Base-by-base conservation (phyloP, 345 rosid species). In the Microthlaspi erraticum region DNA sequence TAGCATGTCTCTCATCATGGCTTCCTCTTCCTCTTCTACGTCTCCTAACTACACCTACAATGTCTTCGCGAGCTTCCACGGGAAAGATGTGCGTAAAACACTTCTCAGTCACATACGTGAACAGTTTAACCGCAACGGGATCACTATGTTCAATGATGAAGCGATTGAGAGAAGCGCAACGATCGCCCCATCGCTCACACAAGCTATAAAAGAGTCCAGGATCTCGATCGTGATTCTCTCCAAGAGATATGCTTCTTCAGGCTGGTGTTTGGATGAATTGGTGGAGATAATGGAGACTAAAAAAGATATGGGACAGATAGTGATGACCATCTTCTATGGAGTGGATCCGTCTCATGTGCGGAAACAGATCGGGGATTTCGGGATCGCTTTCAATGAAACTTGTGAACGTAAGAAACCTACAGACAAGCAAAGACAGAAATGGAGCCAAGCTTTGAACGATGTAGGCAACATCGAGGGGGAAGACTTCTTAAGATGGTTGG, bases 201-300 rank as follows among this genome's bases (percentile, higher is more conserved):
- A 16, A 32, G 60, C 23, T 0, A 55, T 55, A 2, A 16, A 7
- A 33, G 42, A 33, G 34, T 55, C 60, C 0, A 55, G 60, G 26
- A 55, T 55, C 42, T 34, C 42, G 26, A 55, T 55, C 1, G 60
- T 65, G 18, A 16, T 65, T 1, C 65, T 55, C 60, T 55, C 60
- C 5, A 33, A 55, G 42, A 33, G 17, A 1, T 64, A 64, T 49
- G 69, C 69, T 10, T 64, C 34, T 0, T 64, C 69, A 12, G 34
- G 69, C 33, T 64, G 63, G 60, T 55, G 60, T 55, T 55, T 55
- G 37, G 37, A 54, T 45, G 64, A 64, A 23, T 0, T 72, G 10
- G 23, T 55, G 12, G 60, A 33, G 23, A 55, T 55, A 14, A 32
- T 55, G 19, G 8, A 64, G 50, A 19, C 52, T 61, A 54, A 26